Base-by-base conservation (phyloP, 2,329 filamentous ascomycete genomes). In the Ceratocystis lukuohia region DNA sequence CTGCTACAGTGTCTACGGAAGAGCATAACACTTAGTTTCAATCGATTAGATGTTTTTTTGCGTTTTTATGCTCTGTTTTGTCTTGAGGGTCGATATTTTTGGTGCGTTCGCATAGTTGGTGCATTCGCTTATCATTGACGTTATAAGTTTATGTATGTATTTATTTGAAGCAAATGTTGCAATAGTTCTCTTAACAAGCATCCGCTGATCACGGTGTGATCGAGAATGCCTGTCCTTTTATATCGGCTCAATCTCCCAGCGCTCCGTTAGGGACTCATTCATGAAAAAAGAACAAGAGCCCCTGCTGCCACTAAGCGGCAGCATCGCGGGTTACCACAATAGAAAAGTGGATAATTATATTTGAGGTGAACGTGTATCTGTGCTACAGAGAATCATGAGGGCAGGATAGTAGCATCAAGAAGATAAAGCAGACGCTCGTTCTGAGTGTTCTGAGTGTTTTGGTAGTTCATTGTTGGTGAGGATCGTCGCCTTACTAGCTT, bases 181-280 rank as follows among this genome's bases (percentile, higher is more conserved):
- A 74, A 72, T 69, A 71, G 74, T 77, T 77, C 76, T 78, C 76
- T 77, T 77, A 75, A 75, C 74, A 72, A 69, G 71, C 73, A 73
- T 71, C 75, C 74, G 75, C 69, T 65, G 71, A 71, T 71, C 73
- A 73, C 70, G 70, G 70, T 71, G 50, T 71, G 50, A 45, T 56
- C 45, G 30, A 62, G 41, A 62, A 68, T 48, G 45, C 56, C 30
- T 22, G 57, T 63, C 53, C 56, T 69, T 69, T 65, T 44, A 63
- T 61, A 53, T 61, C 45, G 66, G 30, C 69, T 70, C 78, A 71
- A 76, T 86, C 79, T 88, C 71, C 85, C 84, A 87, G 86, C 84
- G 84, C 82, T 87, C 84, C 84, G 84, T 87, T 87, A 84, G 82
- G 82, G 80, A 78, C 79, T 78, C 75, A 78, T 80, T 79, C 80